A percentile compares a stretch with the other conserved stretches of the same genome.
Conservation (phyloP, 1,139 yeast species). For the Geotrichum aggregatum region DNA sequence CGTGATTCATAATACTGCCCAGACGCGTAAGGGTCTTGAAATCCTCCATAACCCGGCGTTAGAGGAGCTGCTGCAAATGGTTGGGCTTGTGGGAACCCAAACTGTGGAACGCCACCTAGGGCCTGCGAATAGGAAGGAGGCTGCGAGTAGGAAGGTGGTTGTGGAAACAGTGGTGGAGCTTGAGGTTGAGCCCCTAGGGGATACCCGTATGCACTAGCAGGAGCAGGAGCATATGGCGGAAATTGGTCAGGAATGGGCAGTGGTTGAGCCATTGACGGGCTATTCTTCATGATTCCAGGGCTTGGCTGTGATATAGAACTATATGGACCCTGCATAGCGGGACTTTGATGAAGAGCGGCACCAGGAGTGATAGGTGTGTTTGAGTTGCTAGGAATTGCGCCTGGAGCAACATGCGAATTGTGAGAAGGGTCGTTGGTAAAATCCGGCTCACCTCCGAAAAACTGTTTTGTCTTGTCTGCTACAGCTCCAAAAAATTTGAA, state of each 20-base stretch:
- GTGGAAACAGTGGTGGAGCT: background rate
- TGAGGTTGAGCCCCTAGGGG: background rate
- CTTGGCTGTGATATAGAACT: background rate
- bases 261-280: background rate
- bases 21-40: background rate
- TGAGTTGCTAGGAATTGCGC: no score
- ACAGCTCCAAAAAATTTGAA: slow-evolving; percentile 16
- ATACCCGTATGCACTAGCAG: background rate
- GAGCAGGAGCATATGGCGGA: no score
- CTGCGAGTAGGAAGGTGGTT: background rate
- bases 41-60: background rate
- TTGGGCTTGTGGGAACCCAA: no score
- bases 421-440: background rate
- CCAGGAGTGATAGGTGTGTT: no score
- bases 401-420: no score
- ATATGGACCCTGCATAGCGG: no score
- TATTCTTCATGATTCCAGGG: background rate
- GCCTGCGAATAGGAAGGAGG: background rate
- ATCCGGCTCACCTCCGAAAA: slow-evolving; percentile 4
- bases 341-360: no score
- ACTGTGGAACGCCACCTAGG: background rate
- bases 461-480: slow-evolving; percentile 16
- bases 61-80: background rate
- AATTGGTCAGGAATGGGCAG: background rate
- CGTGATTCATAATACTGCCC: background rate